Conservation (phyloP, 768 basidiomycete species). For the Pleurotus giganteus region DNA sequence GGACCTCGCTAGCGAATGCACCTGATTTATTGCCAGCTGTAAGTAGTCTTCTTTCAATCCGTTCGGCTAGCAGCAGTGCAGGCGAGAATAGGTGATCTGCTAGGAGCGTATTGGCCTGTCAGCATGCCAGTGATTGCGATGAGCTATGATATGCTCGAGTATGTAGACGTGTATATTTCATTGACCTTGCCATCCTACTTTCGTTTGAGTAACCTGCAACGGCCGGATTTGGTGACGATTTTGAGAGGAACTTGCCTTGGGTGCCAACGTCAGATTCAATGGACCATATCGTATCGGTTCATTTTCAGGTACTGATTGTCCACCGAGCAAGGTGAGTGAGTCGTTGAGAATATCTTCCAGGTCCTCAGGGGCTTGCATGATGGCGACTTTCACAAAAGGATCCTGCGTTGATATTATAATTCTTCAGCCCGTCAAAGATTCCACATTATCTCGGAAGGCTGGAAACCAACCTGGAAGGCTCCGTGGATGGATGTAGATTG, state of each 20-base stretch:
- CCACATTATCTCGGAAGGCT: too few relatives aligned
- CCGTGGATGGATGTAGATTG: too few relatives aligned
- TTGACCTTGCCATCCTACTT: slow-evolving; percentile 59
- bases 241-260: slow-evolving; percentile 43
- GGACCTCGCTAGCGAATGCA: slow-evolving; percentile 24
- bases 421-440: too few relatives aligned
- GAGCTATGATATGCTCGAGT: too few relatives aligned
- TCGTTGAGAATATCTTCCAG: slow-evolving; percentile 55
- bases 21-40: slow-evolving; percentile 39
- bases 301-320: slow-evolving; percentile 33
- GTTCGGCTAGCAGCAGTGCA: slow-evolving; percentile 61
- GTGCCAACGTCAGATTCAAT: slow-evolving; percentile 50
- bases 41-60: slow-evolving; percentile 56
- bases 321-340: slow-evolving; percentile 50
- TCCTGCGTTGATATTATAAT: not conserved
- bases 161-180: too few relatives aligned
- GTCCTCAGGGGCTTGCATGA: slow-evolving; percentile 16
- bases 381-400: too few relatives aligned
- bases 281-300: slow-evolving; percentile 51
- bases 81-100: slow-evolving; percentile 77
- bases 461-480: too few relatives aligned
- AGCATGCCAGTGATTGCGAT: slow-evolving; percentile 1
- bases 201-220: not conserved
- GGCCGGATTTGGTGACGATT: not conserved
- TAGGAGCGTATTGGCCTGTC: slow-evolving; percentile 65